These are phyloP conservation scores for Colletotrichum viniferum DNA, from an alignment of 2,329 filamentous ascomycete genomes.

Conservation along the genomic window DNA sequence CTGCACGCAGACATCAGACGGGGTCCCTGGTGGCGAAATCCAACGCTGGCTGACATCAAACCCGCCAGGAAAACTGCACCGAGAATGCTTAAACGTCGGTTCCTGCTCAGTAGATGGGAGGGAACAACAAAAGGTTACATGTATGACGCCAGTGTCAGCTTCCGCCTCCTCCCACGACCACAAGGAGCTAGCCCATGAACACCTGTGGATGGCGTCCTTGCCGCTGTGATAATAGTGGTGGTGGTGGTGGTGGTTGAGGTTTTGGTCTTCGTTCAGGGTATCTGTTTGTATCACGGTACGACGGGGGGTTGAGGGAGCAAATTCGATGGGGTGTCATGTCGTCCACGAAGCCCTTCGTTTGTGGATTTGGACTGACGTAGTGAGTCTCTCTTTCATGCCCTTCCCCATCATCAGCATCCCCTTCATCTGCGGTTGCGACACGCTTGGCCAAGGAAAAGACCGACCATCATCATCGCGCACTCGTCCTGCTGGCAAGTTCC, in stretches of 20 bases:
- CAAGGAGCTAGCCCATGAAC: neutral
- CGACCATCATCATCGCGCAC: neutral
- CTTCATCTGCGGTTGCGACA: neutral
- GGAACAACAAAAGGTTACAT: conserved; percentile 3
- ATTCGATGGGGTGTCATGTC: neutral
- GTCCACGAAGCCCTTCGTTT: neutral
- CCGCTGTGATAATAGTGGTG: neutral
- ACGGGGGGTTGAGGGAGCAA: neutral
- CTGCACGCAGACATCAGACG: conserved; percentile 9
- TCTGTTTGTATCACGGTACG: neutral
- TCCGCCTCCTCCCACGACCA: neutral
- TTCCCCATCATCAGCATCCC: neutral
- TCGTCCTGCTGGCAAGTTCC: neutral
- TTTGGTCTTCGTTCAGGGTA: neutral
- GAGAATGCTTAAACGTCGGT: conserved; percentile 2
- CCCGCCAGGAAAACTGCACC: neutral
- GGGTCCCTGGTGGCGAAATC: conserved; percentile 1
- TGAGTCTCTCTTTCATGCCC: neutral
- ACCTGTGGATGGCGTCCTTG: neutral
- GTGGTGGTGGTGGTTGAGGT: neutral
- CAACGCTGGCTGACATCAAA: conserved; percentile 5
- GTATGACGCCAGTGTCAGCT: conserved; percentile 20
- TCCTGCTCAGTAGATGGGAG: neutral
- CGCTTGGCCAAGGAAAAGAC: neutral
- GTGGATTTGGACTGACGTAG: conserved; percentile 20